A percentile compares a stretch with the other conserved stretches of the same genome.
Conservation (phyloP, 2,329 filamentous ascomycete species). For the Alternaria burnsii region DNA sequence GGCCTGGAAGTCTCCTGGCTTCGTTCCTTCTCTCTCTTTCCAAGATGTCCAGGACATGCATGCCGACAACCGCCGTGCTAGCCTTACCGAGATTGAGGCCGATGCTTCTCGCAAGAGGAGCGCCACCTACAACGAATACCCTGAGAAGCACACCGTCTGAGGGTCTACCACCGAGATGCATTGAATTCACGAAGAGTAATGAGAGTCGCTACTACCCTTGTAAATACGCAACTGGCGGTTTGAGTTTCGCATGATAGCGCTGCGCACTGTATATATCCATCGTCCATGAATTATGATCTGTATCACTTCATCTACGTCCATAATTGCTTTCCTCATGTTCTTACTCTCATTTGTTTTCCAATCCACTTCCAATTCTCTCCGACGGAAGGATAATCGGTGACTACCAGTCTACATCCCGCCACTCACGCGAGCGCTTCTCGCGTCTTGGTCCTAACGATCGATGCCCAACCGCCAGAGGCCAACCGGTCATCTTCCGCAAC, state of each 20-base stretch:
- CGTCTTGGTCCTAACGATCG: neutral
- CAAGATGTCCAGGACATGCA: constrained; percentile 45
- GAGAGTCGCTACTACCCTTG: neutral
- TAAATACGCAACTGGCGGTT: neutral
- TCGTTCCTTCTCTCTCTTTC: constrained; percentile 64
- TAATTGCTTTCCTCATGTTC: neutral
- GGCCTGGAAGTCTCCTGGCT: constrained; percentile 74
- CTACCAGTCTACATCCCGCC: neutral
- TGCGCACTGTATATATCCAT: constrained; percentile 1
- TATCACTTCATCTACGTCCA: neutral
- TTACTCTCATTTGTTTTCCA: neutral
- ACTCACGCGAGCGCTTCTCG: neutral
- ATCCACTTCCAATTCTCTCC: neutral
- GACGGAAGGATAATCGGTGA: neutral
- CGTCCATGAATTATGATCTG: constrained; percentile 7
- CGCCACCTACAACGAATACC: constrained; percentile 39
- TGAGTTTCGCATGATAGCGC: neutral
- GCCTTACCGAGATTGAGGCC: constrained; percentile 44
- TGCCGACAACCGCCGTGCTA: constrained; percentile 39
- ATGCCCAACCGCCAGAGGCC: neutral
- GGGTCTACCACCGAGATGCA: neutral
- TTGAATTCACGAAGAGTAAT: neutral
- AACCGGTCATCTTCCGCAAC: neutral
- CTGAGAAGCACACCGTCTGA: constrained; percentile 27
- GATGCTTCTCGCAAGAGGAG: constrained; percentile 46